A percentile compares a stretch with the other conserved stretches of the same genome.
Evolutionary conservation across 108 stramenopile genomes (phyloP).

Genomic region (Tribonema minus): DNA sequence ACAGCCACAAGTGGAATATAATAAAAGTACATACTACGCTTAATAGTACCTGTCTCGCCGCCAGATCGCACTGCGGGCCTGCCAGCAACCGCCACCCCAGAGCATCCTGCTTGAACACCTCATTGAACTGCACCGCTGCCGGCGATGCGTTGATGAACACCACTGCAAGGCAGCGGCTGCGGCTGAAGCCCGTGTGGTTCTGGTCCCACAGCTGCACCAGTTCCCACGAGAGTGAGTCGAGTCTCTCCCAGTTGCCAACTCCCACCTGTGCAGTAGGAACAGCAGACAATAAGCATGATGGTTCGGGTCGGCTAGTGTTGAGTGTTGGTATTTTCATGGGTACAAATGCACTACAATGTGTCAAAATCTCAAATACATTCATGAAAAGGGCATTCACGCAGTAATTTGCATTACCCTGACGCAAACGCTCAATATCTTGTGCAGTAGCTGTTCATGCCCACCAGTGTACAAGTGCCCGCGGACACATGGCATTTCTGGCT

Average conservation of each 20-base stretch:
- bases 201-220: constrained; percentile 14
- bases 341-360: no score
- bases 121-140: constrained; percentile 32
- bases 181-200: constrained; percentile 1
- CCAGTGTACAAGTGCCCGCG: no score
- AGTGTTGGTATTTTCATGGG: no score
- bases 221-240: constrained; percentile 11
- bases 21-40: neutral
- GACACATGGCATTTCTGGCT: no score
- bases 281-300: no score
- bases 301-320: no score
- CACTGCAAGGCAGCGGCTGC: constrained; percentile 25
- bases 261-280: no score
- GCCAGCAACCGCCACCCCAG: constrained; percentile 15
- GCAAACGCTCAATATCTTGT: no score
- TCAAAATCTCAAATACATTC: no score
- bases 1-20: neutral
- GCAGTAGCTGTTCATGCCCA: no score
- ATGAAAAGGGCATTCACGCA: no score
- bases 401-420: no score
- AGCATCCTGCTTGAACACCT: constrained; percentile 32
- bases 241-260: constrained; percentile 11
- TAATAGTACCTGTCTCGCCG: neutral
- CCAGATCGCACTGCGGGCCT: constrained; percentile 14
- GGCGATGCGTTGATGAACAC: constrained; percentile 37